phyloP scores from a whole-genome alignment of 192 early-diverging fungal species.

The Backusella westeae region DNA sequence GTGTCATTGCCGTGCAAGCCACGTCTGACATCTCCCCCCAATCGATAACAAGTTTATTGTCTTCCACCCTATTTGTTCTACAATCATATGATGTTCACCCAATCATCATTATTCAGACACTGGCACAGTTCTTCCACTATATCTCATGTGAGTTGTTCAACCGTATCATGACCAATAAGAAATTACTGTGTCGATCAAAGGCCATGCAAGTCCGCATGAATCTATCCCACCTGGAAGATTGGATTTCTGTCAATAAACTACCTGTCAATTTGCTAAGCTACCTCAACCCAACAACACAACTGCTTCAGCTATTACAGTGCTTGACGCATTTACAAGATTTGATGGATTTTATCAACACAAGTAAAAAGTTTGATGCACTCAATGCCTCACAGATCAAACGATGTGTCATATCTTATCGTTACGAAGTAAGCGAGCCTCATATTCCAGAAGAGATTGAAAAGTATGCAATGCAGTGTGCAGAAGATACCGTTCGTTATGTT shows the following conservation, averaged over 20 bases:
- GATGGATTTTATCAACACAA: conserved; percentile 71
- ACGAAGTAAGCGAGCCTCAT: conserved; percentile 84
- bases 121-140: conserved; percentile 79
- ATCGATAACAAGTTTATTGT: conserved; percentile 73
- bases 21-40: conserved; percentile 55
- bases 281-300: conserved; percentile 74
- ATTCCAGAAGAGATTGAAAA: conserved; percentile 72
- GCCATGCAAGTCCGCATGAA: conserved; percentile 88
- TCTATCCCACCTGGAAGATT: conserved; percentile 76
- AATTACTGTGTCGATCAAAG: conserved; percentile 72
- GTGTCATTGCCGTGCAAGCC: not conserved
- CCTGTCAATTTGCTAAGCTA: conserved; percentile 39
- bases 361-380: conserved; percentile 59
- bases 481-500: conserved; percentile 49
- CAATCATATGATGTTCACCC: conserved; percentile 75
- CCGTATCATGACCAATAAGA: conserved; percentile 74
- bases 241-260: conserved; percentile 67
- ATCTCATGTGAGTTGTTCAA: conserved; percentile 84
- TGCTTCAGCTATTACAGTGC: conserved; percentile 81
- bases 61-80: conserved; percentile 65
- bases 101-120: conserved; percentile 64
- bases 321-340: conserved; percentile 73
- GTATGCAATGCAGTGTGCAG: conserved; percentile 74
- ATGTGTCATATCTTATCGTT: conserved; percentile 75
- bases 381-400: conserved; percentile 74